Evolutionary conservation across 148 eudicot species (phyloP), one percentile per base, ranked within the genome.

Genomic region (Linanthus parryae): DNA sequence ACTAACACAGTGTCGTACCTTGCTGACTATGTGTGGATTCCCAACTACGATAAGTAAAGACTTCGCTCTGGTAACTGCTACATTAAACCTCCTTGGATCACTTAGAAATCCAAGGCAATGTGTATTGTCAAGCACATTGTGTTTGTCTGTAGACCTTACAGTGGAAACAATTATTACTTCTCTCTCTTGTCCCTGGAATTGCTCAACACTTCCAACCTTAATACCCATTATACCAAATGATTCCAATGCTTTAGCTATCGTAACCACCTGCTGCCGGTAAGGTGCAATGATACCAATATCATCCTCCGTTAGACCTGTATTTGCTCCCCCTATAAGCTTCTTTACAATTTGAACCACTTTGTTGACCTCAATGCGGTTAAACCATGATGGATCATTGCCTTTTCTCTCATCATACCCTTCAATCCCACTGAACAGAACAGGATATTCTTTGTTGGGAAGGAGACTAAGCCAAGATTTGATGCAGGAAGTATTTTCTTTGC

Each of bases 351-450:
- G 83, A 33, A 73, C 88, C 3, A 81, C 81, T 67, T 78, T 72
- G 75, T 92, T 87, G 11, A 85, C 88, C 63, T 87, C 96, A 28
- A 75, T 76, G 12, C 92, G 75, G 28, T 87, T 87, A 52, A 87
- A 87, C 96, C 96, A 87, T 38, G 96, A 87, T 1, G 96, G 92
- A 36, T 83, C 76, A 59, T 58, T 72, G 28, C 96, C 96, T 73
- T 87, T 92, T 59, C 96, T 78, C 64, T 87, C 88, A 65, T 80
- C 96, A 44, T 49, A 67, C n/a, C 88, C 92, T 75, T 87, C 88
- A 47, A 87, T 60, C 8, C 96, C 96, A 14, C 57, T 45, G 29
- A 87, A 83, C 21, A 87, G 70, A 37, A 87, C 56, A 27, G 92
- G 92, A 28, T 83, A 87, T 20, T 83, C 81, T 66, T 66, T 71